Evolutionary conservation across 805 yeast genomes (phyloP), one percentile per base, ranked within the genome.

Genomic region (Ogataea paraovalis): DNA sequence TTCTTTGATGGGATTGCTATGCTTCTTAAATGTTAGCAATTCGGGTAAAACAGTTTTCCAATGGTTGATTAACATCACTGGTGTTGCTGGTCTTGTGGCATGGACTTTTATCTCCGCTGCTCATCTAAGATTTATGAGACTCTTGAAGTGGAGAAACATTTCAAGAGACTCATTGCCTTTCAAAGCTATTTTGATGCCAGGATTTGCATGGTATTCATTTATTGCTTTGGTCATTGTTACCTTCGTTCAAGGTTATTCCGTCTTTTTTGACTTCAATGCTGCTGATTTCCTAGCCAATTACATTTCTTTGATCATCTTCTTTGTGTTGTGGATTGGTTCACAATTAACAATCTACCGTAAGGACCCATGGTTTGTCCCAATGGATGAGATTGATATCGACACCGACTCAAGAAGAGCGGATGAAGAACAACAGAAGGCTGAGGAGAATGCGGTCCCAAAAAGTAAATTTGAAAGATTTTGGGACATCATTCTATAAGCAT

Each of bases 51-150:
- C 74, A 3, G 90, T 82, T 25, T 85, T 85, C 69, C 69, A 76
- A 59, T 85, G 91, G 91, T 71, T 85, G 49, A 68, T 84, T 55
- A 84, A 83, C 64, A 83, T 85, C 56, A 78, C 87, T 14, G 86
- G 87, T 28, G 83, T 84, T 41, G 83, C 90, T 12, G 91, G 91
- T 49, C 73, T 85, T 54, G 80, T 84, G 55, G 75, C 87, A 16
- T 83, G 91, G 91, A 74, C 80, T 41, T 76, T 80, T 60, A 83
- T 84, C 51, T 73, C 82, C 20, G 64, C 76, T 41, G 71, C 85
- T 2, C 90, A 84, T 65, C 67, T 85, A 48, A 72, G 90, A 62
- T 85, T 85, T 67, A 85, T 85, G 83, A 65, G 71, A 38, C 82
- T 83, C 28, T 68, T 87, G 57, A 77, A 75, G 56, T 62, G 69